Conservation (phyloP, 75 land plant genomes). For the Larix kaempferi region DNA sequence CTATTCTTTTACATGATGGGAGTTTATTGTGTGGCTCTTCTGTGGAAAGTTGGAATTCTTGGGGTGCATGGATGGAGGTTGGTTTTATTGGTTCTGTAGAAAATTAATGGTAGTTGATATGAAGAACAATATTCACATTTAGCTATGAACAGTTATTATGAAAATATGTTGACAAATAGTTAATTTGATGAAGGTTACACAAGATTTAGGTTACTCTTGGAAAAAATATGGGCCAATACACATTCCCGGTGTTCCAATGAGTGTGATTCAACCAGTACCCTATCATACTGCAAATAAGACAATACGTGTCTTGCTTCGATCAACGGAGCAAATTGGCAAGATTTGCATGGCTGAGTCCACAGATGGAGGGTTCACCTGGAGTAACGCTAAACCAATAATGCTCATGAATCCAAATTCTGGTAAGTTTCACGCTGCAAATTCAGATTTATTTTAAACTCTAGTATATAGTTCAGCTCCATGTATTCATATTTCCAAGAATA, state of each 20-base stretch:
- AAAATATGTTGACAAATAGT: neutral
- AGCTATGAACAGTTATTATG: neutral
- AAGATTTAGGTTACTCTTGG: constrained; percentile 80
- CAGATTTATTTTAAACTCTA: neutral
- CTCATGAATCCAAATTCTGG: constrained; percentile 96
- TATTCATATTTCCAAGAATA: too few species aligned
- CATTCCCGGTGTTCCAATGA: constrained; percentile 40
- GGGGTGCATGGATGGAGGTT: constrained; percentile 99
- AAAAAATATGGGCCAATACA: constrained; percentile 87
- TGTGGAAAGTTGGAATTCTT: constrained; percentile 96
- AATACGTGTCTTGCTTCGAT: constrained; percentile 71
- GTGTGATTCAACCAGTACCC: constrained; percentile 97
- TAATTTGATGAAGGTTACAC: constrained; percentile 53
- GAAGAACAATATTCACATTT: neutral
- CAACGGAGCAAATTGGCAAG: constrained; percentile 52
- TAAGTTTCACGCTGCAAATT: constrained; percentile 5
- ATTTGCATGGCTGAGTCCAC: constrained; percentile 90
- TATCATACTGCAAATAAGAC: constrained; percentile 55
- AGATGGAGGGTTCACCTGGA: constrained; percentile 82
- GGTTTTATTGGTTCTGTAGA: neutral
- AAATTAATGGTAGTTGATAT: neutral
- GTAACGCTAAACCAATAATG: constrained; percentile 56
- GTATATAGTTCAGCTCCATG: neutral
- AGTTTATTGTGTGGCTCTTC: constrained; percentile 92
- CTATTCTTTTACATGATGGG: constrained; percentile 79